Conservation (phyloP, 2,329 filamentous ascomycete genomes). For the Aspergillus sojae region DNA sequence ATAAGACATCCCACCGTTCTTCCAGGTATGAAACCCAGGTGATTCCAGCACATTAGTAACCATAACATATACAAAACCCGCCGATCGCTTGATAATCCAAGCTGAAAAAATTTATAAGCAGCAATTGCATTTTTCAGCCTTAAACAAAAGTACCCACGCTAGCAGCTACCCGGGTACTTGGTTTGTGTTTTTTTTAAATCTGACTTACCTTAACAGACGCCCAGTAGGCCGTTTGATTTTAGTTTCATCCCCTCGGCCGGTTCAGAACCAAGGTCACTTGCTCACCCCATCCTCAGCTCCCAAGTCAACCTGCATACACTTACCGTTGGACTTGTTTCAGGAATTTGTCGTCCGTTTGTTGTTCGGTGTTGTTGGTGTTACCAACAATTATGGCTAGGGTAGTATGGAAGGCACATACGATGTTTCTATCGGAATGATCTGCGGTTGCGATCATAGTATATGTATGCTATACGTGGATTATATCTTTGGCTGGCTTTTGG, state of each 20-base stretch:
- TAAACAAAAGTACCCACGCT: constrained; percentile 2
- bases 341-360: background rate
- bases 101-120: background rate
- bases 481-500: background rate
- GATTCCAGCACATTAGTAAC: background rate
- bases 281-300: background rate
- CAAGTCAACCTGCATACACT: background rate
- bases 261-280: background rate
- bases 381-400: background rate
- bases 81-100: background rate
- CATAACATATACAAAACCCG: background rate
- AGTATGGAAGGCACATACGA: background rate
- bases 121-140: background rate
- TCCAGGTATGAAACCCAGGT: background rate
- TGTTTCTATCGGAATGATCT: background rate
- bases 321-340: background rate
- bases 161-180: background rate
- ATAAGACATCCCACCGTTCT: background rate
- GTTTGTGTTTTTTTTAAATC: background rate
- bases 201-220: background rate
- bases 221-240: background rate
- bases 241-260: background rate
- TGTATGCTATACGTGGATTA: background rate
- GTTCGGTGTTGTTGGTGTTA: background rate
- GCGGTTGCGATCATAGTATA: background rate